Conservation (phyloP, 2,329 filamentous ascomycete genomes). For the Ophiostoma triangulosporum region DNA sequence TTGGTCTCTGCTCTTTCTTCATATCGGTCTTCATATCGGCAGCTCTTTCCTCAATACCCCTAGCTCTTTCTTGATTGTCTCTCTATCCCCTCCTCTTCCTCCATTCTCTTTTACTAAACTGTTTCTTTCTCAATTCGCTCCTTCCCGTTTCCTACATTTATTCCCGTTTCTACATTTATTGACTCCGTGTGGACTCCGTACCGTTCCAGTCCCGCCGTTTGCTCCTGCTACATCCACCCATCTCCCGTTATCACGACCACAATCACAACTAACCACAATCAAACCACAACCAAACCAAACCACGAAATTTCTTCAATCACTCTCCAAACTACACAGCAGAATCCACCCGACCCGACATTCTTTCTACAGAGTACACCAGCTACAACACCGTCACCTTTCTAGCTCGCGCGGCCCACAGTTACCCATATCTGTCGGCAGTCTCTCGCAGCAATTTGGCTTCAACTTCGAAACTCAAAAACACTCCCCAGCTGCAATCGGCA, state of each 20-base stretch:
- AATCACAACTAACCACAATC: no score
- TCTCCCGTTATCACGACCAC: neutral
- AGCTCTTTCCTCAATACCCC: no score
- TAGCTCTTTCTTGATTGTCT: no score
- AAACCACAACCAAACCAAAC: no score
- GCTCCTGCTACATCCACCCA: neutral
- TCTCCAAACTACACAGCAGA: neutral
- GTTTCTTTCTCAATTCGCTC: neutral
- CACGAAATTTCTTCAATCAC: constrained; percentile 7
- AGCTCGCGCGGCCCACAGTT: constrained; percentile 14
- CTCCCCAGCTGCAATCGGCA: no score
- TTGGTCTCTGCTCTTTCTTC: neutral
- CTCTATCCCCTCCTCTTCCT: neutral
- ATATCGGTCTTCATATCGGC: no score
- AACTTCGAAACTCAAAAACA: no score
- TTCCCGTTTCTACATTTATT: neutral
- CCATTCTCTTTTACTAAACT: neutral
- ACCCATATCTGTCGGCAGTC: constrained; percentile 11
- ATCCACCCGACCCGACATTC: neutral
- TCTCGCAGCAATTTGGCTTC: no score
- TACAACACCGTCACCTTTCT: constrained; percentile 3
- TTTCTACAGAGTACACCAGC: neutral
- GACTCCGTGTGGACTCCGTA: neutral
- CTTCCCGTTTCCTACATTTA: neutral
- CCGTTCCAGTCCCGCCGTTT: neutral